A percentile compares a stretch with the other conserved stretches of the same genome.
Evolutionary conservation across 441 rosid species (phyloP).

Genomic region (Syzygium syzygioides): DNA sequence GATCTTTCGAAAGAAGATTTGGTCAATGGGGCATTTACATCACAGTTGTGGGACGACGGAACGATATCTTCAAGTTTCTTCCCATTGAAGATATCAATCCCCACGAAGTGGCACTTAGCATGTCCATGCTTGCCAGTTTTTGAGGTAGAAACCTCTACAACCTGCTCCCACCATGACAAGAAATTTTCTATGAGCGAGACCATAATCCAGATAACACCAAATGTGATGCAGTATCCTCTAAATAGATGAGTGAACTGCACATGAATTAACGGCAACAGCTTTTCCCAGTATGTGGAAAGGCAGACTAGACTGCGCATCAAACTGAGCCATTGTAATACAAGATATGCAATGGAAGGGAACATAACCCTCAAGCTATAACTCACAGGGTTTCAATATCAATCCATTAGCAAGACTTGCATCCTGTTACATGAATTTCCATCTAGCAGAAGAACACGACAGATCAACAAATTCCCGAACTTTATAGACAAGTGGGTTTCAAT

Average conservation of each 20-base stretch:
- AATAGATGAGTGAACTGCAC: background rate
- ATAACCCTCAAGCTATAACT: background rate
- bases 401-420: background rate
- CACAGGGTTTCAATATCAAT: background rate
- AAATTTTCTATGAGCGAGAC: background rate
- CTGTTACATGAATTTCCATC: background rate
- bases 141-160: conserved; percentile 2
- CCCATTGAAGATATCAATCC: conserved; percentile 3
- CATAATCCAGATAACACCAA: background rate
- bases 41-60: background rate
- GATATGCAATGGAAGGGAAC: background rate
- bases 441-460: background rate
- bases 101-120: conserved; percentile 4
- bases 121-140: conserved; percentile 6
- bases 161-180: background rate
- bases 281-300: background rate
- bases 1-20: background rate
- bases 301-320: background rate
- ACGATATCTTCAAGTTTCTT: conserved; percentile 1
- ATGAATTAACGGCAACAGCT: background rate
- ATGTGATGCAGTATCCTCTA: background rate
- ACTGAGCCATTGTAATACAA: background rate
- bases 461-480: background rate
- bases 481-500: background rate
- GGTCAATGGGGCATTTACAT: background rate